Conservation (phyloP, 768 basidiomycete genomes). For the Podaxis rugospora region DNA sequence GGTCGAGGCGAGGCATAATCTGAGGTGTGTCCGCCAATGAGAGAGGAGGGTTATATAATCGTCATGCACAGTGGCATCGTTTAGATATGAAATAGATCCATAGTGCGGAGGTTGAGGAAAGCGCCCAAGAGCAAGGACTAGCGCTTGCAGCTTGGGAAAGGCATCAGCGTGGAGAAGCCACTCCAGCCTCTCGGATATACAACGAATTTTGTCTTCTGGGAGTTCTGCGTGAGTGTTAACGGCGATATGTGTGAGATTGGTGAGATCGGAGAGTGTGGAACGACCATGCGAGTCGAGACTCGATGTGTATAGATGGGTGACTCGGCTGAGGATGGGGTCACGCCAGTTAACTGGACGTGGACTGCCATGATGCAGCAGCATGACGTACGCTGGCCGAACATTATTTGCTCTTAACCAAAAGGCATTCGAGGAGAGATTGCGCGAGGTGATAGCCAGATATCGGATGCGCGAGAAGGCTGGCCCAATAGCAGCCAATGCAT, state of each 20-base stretch:
- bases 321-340: slow-evolving; percentile 28
- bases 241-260: slow-evolving; percentile 29
- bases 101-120: slow-evolving; percentile 6
- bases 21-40: slow-evolving; percentile 5
- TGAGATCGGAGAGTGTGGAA: slow-evolving; percentile 27
- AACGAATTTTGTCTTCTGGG: slow-evolving; percentile 8
- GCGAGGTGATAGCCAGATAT: slow-evolving; percentile 29
- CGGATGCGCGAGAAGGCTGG: slow-evolving; percentile 26
- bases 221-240: slow-evolving; percentile 25
- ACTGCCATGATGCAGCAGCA: slow-evolving; percentile 30
- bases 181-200: slow-evolving; percentile 3
- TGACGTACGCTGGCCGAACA: slow-evolving; percentile 24
- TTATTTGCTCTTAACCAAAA: slow-evolving; percentile 30
- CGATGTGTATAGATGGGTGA: slow-evolving; percentile 32
- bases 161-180: not conserved
- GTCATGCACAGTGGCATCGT: not conserved
- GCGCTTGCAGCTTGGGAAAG: not conserved
- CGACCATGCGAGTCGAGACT: slow-evolving; percentile 25
- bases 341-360: slow-evolving; percentile 29
- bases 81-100: not conserved
- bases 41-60: not conserved
- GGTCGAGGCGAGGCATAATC: not conserved
- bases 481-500: slow-evolving; percentile 26
- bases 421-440: slow-evolving; percentile 28
- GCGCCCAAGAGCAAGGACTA: slow-evolving; percentile 2